Base-by-base conservation (phyloP, 225 moss, liverwort and hornwort genomes). In the Pleurozium schreberi region DNA sequence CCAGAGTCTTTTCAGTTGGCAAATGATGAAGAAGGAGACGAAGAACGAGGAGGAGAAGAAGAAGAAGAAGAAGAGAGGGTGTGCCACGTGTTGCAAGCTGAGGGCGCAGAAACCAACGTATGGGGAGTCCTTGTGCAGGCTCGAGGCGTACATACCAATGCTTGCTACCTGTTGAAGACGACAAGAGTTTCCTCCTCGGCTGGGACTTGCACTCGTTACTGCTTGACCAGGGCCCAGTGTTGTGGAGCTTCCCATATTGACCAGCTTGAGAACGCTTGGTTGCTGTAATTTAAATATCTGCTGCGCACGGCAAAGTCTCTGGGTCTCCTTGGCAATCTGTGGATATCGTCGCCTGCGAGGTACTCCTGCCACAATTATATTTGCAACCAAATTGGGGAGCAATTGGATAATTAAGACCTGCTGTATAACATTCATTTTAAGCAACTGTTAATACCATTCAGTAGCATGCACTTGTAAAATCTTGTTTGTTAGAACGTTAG, bases 81-180 rank as follows among this genome's bases (percentile, higher is more conserved):
- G 42, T 86, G 59, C 25, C 89, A 78, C 27, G 38, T 70, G 52
- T 83, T 90, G 75, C 89, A 84, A 47, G 64, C 77, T 18, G 94
- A 82, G 6, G 88, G 89, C 49, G 84, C 67, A 13, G 92, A 92
- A 80, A 93, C 95, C 53, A 92, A 92, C 73, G 84, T 95, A 33
- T 98, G 98, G 96, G 98, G 98, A n/a, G 84, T 98, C 30, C 93
- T 98, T 36, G 96, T 96, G 64, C 96, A 96, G 68, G 94, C 95
- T 17, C 89, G 94, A 73, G 92, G 92, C 61, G 89, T 87, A 14
- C 92, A 92, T 9, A 76, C 80, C 60, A 93, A 94, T 47, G 94
- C 96, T 47, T 98, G 96, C 89, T 96, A 96, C 88, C 58, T 98
- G 77, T 63, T 98, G 91, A 64, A 95, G 92, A 96, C 98, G 0